Base-by-base conservation (phyloP, 805 yeast species). In the Candida odintsovae region DNA sequence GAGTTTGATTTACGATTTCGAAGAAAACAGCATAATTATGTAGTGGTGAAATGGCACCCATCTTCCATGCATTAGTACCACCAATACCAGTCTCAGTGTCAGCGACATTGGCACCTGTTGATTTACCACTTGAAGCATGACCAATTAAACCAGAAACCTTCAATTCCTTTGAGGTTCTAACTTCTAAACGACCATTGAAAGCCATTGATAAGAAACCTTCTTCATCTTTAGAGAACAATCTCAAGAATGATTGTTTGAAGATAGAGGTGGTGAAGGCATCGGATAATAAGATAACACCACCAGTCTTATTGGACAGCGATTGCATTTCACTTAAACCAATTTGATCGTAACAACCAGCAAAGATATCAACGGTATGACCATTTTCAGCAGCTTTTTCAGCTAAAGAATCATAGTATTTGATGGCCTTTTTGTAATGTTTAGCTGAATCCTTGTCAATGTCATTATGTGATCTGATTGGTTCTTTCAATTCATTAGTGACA, bases 261-360 rank as follows among this genome's bases (percentile, higher is more conserved):
- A 90, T 90, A 9, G 97, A 83, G 13, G 97, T 90, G 38, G 95
- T 89, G 72, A 92, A 92, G 11, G 97, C 90, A 71, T 90, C 98
- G 4, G 95, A 78, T 58, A 90, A 78, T 38, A 92, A 80, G 50
- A 92, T 69, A 20, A 85, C 83, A 68, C 98, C 98, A 53, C 97
- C 97, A 9, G 97, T 90, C 56, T 78, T 74, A 66, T 86, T 85
- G 48, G 95, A 78, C 52, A 92, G 71, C 48, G 83, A 74, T 68
- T 89, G 86, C 97, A 90, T 90, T 71, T 90, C 98, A 58, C 82
- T 82, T 73, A 90, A 78, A 63, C 98, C 98, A 49, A 90, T 84
- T 74, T 90, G 98, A 70, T 90, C 98, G 65, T 88, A 89, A 70
- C 96, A 87, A 51, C 97, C 97, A 26, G 95, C 96, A 68, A 87